Evolutionary conservation across 371 early-diverging fungal genomes (phyloP), one percentile per base, ranked within the genome.

Genomic region (Mortierella sp.): DNA sequence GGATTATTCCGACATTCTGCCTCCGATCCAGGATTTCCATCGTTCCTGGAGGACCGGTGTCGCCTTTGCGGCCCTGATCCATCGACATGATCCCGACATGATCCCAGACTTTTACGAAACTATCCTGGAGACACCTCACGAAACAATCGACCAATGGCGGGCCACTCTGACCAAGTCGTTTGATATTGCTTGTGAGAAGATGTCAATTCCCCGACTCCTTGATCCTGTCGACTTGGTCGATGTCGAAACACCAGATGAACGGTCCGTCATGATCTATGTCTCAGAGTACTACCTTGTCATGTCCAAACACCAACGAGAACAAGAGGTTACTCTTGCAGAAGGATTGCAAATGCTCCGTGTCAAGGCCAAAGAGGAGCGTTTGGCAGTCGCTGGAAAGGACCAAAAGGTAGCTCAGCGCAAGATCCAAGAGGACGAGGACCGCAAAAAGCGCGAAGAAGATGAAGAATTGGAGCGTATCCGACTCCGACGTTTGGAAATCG

Each of bases 21-120:
- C 84, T 28, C 63, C 84, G 8, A 61, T 86, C 13, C 60, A 69
- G 27, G 86, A 91, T 78, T 86, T 90, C 57, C 65, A 88, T 14
- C 79, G 82, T 34, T 83, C 87, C 25, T 93, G 91, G 92, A 82
- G 82, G 51, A 86, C 85, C 48, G 93, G 93, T 7, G 34, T 85
- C 4, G 84, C 82, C 40, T 88, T 93, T 74, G 82, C 87, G 45
- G 85, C 86, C 14, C 79, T 92, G 14, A 76, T 92, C 45, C 90
- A 92, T 70, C 81, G 85, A n/a, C 88, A 89, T 58, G 79, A 86
- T 46, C 89, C 90, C 8, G 64, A 66, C 0, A 60, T 86, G 27
- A 65, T 91, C 21, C 83, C 86, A 7, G 86, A 92, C 37, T 77
- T 88, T 25, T 77, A 86, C 48, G 71, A 78, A 17, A 54, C 63